These are phyloP conservation scores for Populus tremula DNA, from an alignment of 345 rosid species.

Conservation along the genomic window DNA sequence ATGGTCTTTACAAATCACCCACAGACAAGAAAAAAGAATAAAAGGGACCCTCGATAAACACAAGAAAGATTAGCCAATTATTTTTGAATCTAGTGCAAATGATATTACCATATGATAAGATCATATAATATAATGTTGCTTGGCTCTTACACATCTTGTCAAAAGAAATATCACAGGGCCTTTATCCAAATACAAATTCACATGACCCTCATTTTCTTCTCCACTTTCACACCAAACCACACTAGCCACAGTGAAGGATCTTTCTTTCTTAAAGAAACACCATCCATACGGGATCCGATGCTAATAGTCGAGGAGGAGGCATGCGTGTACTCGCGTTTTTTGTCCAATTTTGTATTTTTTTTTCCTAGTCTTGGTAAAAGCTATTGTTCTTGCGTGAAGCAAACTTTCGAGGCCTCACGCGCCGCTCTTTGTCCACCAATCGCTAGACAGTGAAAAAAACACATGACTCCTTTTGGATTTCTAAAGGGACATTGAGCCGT, in stretches of 20 bases:
- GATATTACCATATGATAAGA: neutral
- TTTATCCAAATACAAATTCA: neutral
- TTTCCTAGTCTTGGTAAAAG: neutral
- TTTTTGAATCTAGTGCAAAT: neutral
- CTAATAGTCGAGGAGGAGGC: neutral
- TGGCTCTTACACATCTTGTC: neutral
- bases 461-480: neutral
- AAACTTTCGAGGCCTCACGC: conserved; percentile 22
- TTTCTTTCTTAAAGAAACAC: too few species aligned
- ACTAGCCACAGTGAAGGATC: neutral
- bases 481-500: neutral
- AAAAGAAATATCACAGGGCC: neutral
- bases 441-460: conserved; percentile 8
- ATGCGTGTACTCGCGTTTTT: conserved; percentile 13
- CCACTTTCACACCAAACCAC: conserved; percentile 4
- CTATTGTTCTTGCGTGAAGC: neutral
- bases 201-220: neutral
- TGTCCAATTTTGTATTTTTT: neutral
- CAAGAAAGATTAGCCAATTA: neutral
- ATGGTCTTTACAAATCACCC: neutral
- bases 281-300: conserved; percentile 30
- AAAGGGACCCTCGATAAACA: neutral
- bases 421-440: conserved; percentile 33
- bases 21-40: neutral
- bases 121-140: neutral